Evolutionary conservation across 176 grass and related monocot genomes (phyloP).

Genomic region (Secale cereale): DNA sequence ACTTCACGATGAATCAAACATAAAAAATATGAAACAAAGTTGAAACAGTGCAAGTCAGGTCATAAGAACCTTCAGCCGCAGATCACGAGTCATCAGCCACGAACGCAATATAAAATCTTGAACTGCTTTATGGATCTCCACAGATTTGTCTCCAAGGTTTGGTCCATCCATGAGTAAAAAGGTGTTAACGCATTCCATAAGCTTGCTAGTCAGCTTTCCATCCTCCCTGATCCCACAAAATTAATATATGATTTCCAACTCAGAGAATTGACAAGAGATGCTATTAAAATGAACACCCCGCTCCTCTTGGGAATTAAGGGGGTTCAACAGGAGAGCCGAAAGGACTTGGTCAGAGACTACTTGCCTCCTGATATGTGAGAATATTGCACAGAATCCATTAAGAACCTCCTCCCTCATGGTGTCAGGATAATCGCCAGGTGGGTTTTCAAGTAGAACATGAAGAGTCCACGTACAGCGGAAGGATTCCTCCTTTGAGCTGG

Average conservation of each 20-base stretch:
- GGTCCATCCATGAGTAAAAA: conserved; percentile 83
- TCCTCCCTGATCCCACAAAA: conserved; percentile 65
- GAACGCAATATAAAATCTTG: conserved; percentile 64
- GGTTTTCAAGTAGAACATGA: conserved; percentile 79
- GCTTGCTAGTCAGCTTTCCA: conserved; percentile 74
- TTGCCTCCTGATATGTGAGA: conserved; percentile 53
- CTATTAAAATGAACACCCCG: not conserved
- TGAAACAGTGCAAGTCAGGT: conserved; percentile 17
- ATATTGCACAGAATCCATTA: conserved; percentile 58
- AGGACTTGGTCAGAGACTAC: not conserved
- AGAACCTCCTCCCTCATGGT: conserved; percentile 66
- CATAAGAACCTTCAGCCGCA: conserved; percentile 61
- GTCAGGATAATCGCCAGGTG: conserved; percentile 79
- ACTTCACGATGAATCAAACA: conserved; percentile 15
- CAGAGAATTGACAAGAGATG: not conserved
- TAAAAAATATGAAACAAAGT: conserved; percentile 26
- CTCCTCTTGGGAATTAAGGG: conserved; percentile 6
- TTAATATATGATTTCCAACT: conserved; percentile 26
- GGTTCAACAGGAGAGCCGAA: conserved; percentile 10
- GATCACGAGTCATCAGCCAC: conserved; percentile 74
- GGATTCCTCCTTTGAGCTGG: conserved; percentile 68
- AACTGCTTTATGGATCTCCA: conserved; percentile 71
- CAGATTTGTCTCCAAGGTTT: conserved; percentile 74
- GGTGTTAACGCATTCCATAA: conserved; percentile 89
- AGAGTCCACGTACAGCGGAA: conserved; percentile 66